Evolutionary conservation across 106 monocot genomes (phyloP), one percentile per base, ranked within the genome.

Genomic region (Cymbidium sinense): DNA sequence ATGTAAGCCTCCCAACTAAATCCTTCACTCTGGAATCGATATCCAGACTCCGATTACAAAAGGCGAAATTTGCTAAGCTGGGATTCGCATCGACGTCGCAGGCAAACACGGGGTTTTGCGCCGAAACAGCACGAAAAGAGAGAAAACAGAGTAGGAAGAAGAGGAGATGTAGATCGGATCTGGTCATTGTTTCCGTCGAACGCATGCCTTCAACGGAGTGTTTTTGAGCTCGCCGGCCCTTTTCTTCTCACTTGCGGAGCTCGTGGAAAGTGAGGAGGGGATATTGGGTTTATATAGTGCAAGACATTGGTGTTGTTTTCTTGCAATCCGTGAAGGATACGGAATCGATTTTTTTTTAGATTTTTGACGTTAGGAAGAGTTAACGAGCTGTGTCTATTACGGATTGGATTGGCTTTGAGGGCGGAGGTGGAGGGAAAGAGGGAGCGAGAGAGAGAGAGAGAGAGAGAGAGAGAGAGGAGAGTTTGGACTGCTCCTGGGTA

Each of bases 101-200:
- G 25, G 92, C 87, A 39, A 92, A 92, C 28, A 85, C 19, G 4
- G 92, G 83, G 21, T 28, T 87, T 43, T 92, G 83, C 0, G 87
- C 77, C 0, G 43, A 54, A 27, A 50, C 81, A 1, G 30, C 54
- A 1, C 61, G n/a, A 33, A 43, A 3, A n/a, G 23, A 23, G 18
- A 81, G 50, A 17, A 81, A 23, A 18, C 21, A 67, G 52, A 80
- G 34, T 43, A 75, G 43, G 69, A 55, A 35, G 25, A 61, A 17
- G 10, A 81, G 23, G 43, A 23, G 8, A 34, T 43, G 28, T 44
- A 74, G n/a, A 44, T 43, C 27, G 74, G 27, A 15, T 74, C 35
- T 74, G 18, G 41, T 23, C 74, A 74, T 74, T 43, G 35, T 21
- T 74, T 44, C 43, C 23, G 37, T 5, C 71, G 37, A 71, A 71